Percentiles rank a stretch among this genome's conserved stretches.
Conservation (phyloP, 2,329 filamentous ascomycete species). For the Eurotiales sp. region DNA sequence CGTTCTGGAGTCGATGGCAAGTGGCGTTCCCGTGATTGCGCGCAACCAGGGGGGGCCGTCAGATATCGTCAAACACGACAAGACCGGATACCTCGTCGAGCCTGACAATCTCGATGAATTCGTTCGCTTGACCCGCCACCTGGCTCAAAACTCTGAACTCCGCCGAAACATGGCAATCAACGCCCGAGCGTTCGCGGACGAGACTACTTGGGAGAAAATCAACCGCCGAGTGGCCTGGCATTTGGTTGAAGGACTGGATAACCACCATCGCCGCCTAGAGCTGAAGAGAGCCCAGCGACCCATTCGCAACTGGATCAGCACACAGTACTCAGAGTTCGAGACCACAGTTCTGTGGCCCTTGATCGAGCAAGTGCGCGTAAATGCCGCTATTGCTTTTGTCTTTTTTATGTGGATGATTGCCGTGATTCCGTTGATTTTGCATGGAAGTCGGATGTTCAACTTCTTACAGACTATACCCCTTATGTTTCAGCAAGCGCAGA, state of each 20-base stretch:
- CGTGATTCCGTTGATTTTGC: slow-evolving; percentile 34
- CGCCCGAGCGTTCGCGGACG: slow-evolving; percentile 55
- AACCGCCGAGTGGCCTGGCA: slow-evolving; percentile 66
- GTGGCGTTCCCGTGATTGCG: slow-evolving; percentile 65
- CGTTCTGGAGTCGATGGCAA: slow-evolving; percentile 68
- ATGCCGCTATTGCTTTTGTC: slow-evolving; percentile 29
- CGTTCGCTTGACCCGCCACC: slow-evolving; percentile 49
- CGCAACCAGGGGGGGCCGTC: slow-evolving; percentile 67
- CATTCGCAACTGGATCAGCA: slow-evolving; percentile 22
- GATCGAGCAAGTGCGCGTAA: slow-evolving; percentile 26
- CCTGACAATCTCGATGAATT: slow-evolving; percentile 60
- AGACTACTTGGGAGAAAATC: slow-evolving; percentile 68
- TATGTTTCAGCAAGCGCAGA: slow-evolving; percentile 15
- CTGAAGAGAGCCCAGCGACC: slow-evolving; percentile 10
- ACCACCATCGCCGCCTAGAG: slow-evolving; percentile 18
- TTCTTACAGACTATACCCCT: slow-evolving; percentile 15
- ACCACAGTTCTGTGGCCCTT: slow-evolving; percentile 16
- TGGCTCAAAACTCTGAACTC: slow-evolving; percentile 46
- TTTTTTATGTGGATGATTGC: slow-evolving; percentile 37
- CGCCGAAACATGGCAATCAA: slow-evolving; percentile 45
- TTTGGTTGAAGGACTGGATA: slow-evolving; percentile 50
- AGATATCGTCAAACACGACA: slow-evolving; percentile 59
- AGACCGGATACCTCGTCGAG: slow-evolving; percentile 59
- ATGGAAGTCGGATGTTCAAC: slow-evolving; percentile 26
- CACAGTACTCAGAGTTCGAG: slow-evolving; percentile 18